Conservation (phyloP, 306 rosid genomes). For the Corylus americana region DNA sequence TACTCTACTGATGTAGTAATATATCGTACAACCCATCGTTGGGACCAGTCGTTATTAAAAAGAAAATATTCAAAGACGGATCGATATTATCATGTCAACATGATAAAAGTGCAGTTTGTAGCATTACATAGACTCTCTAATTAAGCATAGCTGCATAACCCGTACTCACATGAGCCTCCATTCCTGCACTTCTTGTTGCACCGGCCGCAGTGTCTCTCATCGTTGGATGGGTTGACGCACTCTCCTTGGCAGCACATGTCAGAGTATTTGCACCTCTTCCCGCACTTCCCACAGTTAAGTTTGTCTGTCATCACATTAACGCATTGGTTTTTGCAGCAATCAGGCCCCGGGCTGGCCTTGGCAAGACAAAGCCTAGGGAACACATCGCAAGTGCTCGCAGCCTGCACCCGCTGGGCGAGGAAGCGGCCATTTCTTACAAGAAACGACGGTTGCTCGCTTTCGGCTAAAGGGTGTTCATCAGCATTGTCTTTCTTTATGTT, state of each 20-base stretch:
- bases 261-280: conserved; percentile 51
- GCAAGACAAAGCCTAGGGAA: conserved; percentile 37
- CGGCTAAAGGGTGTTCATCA: no score
- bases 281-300: conserved; percentile 60
- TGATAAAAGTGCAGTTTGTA: no score
- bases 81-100: no score
- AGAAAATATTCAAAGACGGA: no score
- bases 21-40: neutral
- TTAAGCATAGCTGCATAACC: conserved; percentile 68
- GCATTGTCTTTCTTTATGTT: neutral
- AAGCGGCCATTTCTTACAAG: conserved; percentile 34
- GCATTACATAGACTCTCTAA: no score
- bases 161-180: conserved; percentile 42
- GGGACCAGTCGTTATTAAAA: no score
- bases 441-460: neutral
- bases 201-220: neutral
- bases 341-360: conserved; percentile 43
- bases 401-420: conserved; percentile 25
- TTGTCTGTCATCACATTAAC: conserved; percentile 38
- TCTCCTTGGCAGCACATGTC: conserved; percentile 58
- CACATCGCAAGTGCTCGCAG: conserved; percentile 38
- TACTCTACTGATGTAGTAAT: no score
- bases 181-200: conserved; percentile 41
- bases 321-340: conserved; percentile 58
- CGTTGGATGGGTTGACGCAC: conserved; percentile 47